These are phyloP conservation scores for Aspergillus sclerotialis DNA, from an alignment of 2,329 filamentous ascomycete genomes.

Conservation along the genomic window DNA sequence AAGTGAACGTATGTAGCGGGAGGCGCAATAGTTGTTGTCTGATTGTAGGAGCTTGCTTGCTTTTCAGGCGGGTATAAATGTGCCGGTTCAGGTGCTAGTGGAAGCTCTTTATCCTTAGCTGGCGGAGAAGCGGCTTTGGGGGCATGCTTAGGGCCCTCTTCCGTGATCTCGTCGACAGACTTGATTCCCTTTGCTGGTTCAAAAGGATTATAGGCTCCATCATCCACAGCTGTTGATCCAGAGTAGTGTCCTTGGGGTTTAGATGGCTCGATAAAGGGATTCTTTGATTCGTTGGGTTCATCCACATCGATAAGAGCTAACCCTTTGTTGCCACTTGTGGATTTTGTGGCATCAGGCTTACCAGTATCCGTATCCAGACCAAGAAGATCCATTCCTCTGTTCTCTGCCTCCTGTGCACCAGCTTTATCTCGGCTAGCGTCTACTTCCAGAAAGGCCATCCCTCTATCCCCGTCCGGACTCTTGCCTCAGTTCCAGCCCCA, in stretches of 20 bases:
- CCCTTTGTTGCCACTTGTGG: neutral
- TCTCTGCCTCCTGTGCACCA: no score
- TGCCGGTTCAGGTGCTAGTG: constrained; percentile 3
- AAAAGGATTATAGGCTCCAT: neutral
- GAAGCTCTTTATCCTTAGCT: neutral
- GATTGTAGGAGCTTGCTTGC: neutral
- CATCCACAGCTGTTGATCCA: constrained; percentile 3
- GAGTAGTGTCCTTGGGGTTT: neutral
- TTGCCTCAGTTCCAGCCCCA: no score
- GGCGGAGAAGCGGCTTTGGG: no score
- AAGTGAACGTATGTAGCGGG: neutral
- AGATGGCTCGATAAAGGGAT: neutral
- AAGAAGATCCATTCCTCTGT: no score
- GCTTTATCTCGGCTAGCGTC: no score
- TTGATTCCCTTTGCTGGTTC: neutral
- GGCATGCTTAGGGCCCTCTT: neutral
- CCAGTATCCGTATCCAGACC: no score
- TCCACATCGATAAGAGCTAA: constrained; percentile 13
- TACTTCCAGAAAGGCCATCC: no score
- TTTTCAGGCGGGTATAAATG: neutral
- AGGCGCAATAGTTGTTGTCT: neutral
- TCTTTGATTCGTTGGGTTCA: constrained; percentile 3
- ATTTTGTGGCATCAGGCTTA: no score
- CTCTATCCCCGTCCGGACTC: no score
- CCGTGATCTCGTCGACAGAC: neutral